Conservation (phyloP, 495 filamentous ascomycete species). For the Glutinoglossum americanum region DNA sequence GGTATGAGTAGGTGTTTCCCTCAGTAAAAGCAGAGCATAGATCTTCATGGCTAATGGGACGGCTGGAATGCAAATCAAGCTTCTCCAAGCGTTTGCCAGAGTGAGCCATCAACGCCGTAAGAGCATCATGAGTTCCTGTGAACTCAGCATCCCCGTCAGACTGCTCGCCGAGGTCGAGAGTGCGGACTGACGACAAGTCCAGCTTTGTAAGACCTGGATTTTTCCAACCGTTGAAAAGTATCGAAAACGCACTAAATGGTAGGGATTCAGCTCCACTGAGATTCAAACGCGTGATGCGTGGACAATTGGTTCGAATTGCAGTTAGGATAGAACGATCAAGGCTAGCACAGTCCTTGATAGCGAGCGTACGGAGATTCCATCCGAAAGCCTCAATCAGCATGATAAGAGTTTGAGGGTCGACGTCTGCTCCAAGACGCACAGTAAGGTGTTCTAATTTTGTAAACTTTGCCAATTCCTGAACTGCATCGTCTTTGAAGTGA, state of each 20-base stretch:
- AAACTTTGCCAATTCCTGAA: slow-evolving; percentile 32
- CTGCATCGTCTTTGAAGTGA: slow-evolving; percentile 23
- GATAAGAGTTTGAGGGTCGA: slow-evolving; percentile 34
- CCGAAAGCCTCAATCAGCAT: slow-evolving; percentile 38
- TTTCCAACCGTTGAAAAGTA: slow-evolving; percentile 53
- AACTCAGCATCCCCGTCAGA: slow-evolving; percentile 22
- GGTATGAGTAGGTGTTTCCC: slow-evolving; percentile 36
- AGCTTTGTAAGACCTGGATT: slow-evolving; percentile 45
- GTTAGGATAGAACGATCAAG: slow-evolving; percentile 40
- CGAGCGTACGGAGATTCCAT: slow-evolving; percentile 42
- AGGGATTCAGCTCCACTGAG: slow-evolving; percentile 51
- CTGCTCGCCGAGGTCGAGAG: slow-evolving; percentile 38
- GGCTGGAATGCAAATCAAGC: slow-evolving; percentile 56
- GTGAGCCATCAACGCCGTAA: slow-evolving; percentile 65
- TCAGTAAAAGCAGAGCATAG: slow-evolving; percentile 48
- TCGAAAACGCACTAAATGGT: slow-evolving; percentile 45
- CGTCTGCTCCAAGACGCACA: slow-evolving; percentile 16
- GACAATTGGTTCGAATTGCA: slow-evolving; percentile 44
- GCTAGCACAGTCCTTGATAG: slow-evolving; percentile 35
- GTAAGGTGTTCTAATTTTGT: slow-evolving; percentile 46
- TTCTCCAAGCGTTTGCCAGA: slow-evolving; percentile 38
- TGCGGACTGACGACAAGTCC: slow-evolving; percentile 52
- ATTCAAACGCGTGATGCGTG: slow-evolving; percentile 46
- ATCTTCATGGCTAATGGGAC: slow-evolving; percentile 45
- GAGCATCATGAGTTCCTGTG: slow-evolving; percentile 52